Base-by-base conservation (phyloP, 164 flowering plant genomes). In the Umbilicus rupestris region DNA sequence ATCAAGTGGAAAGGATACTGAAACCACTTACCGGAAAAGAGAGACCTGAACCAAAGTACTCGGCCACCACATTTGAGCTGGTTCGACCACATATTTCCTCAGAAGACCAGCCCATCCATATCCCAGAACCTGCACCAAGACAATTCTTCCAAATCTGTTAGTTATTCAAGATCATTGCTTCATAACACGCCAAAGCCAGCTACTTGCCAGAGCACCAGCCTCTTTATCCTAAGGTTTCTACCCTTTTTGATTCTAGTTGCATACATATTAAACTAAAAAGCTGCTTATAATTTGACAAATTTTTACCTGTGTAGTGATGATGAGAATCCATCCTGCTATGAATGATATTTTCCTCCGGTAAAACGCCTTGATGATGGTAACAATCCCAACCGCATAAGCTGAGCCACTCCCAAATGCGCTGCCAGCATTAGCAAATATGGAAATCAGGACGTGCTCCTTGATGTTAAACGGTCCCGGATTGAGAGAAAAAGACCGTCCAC, bases 401-500 rank as follows among this genome's bases (percentile, higher is more conserved):
- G 81, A 9, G 1, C 90, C 91, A 41, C 63, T 46, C 2, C 91
- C 89, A 42, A 84, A 83, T 4, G 79, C 85, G 4, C 78, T 59
- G 0, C 92, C 96, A 14, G 81, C 81, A 70, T 83, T 89, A 10
- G 91, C 96, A 62, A 89, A 81, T 4, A 87, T 84, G 0, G 88
- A 78, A 16, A 89, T 87, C 66, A 89, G 39, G 12, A 85, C 91
- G 63, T 87, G 90, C 70, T 89, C 96, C 66, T 83, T 86, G 52
- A 80, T 63, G 65, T 85, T 81, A 57, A 89, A 89, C 11, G 89
- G 88, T 0, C 92, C 92, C 1, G 88, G 88, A 63, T 87, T 89
- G 0, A 89, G 65, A 2, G 84, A 76, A 44, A 84, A 82, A 64
- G 71, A 65, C 42, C 70, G 31, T 0, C 70, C 29, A 19, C 83